Evolutionary conservation across 176 grass and related monocot species (phyloP), one percentile per base, ranked within the genome.

Genomic region (Aegilops longissima): DNA sequence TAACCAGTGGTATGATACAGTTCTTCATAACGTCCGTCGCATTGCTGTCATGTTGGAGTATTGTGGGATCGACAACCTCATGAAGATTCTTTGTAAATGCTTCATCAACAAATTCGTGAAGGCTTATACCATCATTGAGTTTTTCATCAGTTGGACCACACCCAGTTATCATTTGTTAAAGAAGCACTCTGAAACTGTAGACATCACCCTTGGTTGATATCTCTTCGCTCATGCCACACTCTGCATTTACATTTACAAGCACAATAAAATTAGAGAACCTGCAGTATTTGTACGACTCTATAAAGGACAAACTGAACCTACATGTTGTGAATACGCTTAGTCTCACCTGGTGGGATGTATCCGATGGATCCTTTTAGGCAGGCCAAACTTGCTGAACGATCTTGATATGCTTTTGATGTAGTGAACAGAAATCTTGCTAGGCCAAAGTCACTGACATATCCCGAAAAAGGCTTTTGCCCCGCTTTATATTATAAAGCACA

Each of bases 121-220:
- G 71, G 40, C n/a, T 47, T 29, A 5, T 35, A 16, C 82, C 76
- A 0, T 66, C 76, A 3, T 34, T 47, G 18, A 89, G 58, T 21
- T 11, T 65, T 8, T 80, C 44, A 33, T 89, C 82, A 0, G 33
- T 76, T 1, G 82, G 87, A n/a, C 67, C 14, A 2, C 21, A 66
- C 0, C 82, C 68, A 1, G 68, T 85, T 20, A 85, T 23, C 82
- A 89, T 84, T 79, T 89, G 82, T 24, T 76, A 27, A 3, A 89
- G 3, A 42, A 89, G 68, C 49, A 89, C 78, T 16, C 87, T 68
- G 1, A 66, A 89, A 61, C 87, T 85, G 12, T 89, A 89, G 16
- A 76, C 79, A 9, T 89, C 87, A 17, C 87, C 87, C 70, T 80
- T 61, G 0, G 36, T 76, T 59, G 77, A 89, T 33, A 58, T 79